Conservation (phyloP, 2,329 filamentous ascomycete genomes). For the Aspergillus unguis region DNA sequence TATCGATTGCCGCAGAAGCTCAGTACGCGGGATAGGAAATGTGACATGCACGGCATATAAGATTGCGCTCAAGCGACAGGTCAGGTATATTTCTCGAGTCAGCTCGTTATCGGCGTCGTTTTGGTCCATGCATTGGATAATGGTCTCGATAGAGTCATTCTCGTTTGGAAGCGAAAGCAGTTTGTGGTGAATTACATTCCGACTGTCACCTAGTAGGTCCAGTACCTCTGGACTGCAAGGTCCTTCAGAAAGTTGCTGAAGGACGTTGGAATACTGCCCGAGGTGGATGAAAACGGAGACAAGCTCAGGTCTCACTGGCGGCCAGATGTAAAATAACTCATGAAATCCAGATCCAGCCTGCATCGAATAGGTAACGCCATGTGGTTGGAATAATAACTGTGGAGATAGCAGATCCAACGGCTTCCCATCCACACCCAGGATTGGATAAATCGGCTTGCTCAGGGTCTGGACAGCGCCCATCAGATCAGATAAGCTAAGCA, state of each 20-base stretch:
- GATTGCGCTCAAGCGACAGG: neutral
- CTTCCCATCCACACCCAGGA: neutral
- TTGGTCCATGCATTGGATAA: neutral
- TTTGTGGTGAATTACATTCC: conserved; percentile 5
- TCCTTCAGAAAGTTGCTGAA: neutral
- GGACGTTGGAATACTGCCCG: conserved; percentile 1
- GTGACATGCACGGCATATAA: conserved; percentile 5
- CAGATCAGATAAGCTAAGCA: conserved; percentile 2
- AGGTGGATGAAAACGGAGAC: conserved; percentile 6
- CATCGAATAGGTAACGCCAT: neutral
- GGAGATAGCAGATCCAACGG: conserved; percentile 2
- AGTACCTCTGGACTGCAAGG: neutral
- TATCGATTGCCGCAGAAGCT: neutral
- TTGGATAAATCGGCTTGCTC: conserved; percentile 6
- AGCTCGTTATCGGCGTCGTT: neutral
- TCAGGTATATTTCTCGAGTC: conserved; percentile 4
- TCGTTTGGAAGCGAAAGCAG: conserved; percentile 4
- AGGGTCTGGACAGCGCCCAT: conserved; percentile 7
- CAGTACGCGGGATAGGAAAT: neutral
- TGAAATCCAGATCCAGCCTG: neutral
- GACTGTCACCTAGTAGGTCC: conserved; percentile 1
- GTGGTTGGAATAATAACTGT: neutral
- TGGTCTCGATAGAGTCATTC: neutral
- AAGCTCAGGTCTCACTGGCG: conserved; percentile 1
- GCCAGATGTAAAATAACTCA: conserved; percentile 1